Evolutionary conservation across 805 yeast genomes (phyloP), one percentile per base, ranked within the genome.

Genomic region (Cyberlindnera meyerae): DNA sequence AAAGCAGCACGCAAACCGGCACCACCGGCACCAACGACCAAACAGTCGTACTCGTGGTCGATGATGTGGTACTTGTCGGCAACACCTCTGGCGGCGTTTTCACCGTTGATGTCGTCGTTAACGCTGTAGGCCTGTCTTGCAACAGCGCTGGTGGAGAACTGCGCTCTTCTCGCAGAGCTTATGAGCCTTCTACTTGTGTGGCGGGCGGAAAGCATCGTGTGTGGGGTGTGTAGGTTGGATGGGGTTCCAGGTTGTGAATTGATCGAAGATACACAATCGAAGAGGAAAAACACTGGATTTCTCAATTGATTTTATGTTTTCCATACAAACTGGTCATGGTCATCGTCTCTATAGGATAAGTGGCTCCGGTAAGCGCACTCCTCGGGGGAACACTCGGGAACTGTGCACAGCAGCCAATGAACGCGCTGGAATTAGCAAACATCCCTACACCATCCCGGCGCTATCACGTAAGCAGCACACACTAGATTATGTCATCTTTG

Each of bases 1-100:
- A 90, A 93, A 26, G 98, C 97, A 28, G 98, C 98, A 69, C 98
- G 81, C 44, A 90, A 71, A 60, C 98, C 98, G 33, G 98, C 98
- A 63, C 98, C 98, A 58, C 98, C 98, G 40, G 98, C 98, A 58
- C 98, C 98, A 37, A 90, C 88, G 42, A 90, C 97, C 33, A 90
- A 79, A 73, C 96, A 88, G 70, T 90, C 98, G 66, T 93, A 90
- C 65, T 93, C 97, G 65, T 90, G 98, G 66, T 90, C 97, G 50
- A 90, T 81, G 47, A 90, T 81, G 58, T 87, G 93, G 65, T 93
- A 90, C 58, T 88, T 85, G 48, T 77, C 70, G 34, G 74, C 68
- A 52, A 76, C 68, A 42, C 73, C 68, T 33, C 65, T 60, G 16
- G 82, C 66, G 21, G 83, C 82, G 39, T 59, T 60, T 47, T 70